Conservation (phyloP, 371 early-diverging fungal genomes). For the Rhizopus stolonifer region DNA sequence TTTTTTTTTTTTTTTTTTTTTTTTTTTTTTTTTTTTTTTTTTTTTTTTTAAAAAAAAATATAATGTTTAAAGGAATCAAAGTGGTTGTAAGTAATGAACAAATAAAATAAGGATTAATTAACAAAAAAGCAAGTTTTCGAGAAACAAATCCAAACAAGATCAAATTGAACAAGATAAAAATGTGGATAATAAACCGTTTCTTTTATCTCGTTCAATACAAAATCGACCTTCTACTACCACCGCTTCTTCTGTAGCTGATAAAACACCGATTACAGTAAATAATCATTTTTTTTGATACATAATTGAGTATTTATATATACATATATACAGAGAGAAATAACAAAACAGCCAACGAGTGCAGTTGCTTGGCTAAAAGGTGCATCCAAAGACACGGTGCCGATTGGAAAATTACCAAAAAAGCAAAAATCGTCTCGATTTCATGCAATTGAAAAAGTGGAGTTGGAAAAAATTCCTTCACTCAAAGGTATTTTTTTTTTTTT, state of each 20-base stretch:
- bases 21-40: background rate
- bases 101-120: background rate
- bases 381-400: constrained; percentile 78
- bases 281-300: no score
- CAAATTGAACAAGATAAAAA: constrained; percentile 8
- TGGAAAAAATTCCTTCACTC: constrained; percentile 73
- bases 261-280: constrained; percentile 2
- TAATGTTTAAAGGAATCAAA: constrained; percentile 49
- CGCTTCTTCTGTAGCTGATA: constrained; percentile 3
- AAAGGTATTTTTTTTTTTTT: constrained; percentile 54
- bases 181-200: constrained; percentile 5
- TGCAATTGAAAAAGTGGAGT: constrained; percentile 69
- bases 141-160: constrained; percentile 27
- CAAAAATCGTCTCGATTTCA: constrained; percentile 86
- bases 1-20: constrained; percentile 7
- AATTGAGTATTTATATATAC: background rate
- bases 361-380: constrained; percentile 71
- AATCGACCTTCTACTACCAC: constrained; percentile 7
- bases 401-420: constrained; percentile 79
- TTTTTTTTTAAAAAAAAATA: constrained; percentile 1
- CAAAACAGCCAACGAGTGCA: constrained; percentile 60
- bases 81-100: constrained; percentile 33
- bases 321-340: constrained; percentile 11
- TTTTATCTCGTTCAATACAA: constrained; percentile 25
- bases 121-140: constrained; percentile 33